Evolutionary conservation across 768 basidiomycete genomes (phyloP), one percentile per base, ranked within the genome.

Genomic region (Psilocybe azurescens): DNA sequence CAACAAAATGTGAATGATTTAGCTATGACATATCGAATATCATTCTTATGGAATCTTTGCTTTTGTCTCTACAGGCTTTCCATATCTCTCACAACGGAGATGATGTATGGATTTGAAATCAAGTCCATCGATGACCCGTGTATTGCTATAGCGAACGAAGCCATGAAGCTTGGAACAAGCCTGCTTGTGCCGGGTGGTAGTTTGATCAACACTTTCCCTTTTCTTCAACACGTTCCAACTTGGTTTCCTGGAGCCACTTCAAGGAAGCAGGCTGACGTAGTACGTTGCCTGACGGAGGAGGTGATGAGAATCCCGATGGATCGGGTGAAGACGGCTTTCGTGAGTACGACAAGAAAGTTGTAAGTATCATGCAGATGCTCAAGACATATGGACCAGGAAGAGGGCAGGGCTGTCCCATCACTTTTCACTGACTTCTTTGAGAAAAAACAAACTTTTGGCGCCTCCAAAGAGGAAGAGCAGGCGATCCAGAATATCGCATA

Each of bases 81-180:
- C 5, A 64, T 66, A 32, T 65, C 67, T 5, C 60, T 68, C 30
- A 39, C 65, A 3, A 46, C 67, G 41, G 36, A 49, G 7, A 61
- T 62, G 11, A 67, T 65, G 63, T 70, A 70, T 54, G 67, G 69
- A 3, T 63, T 64, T 50, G 59, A 66, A 8, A 52, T 64, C 2
- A 38, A 33, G 13, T 62, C 63, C 3, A 50, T 61, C 2, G 57
- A 69, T 11, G 64, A 68, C 32, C 65, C 55, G 9, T 60, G 55
- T 16, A 50, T 70, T 14, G 51, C 68, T 3, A 64, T 76, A 6
- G 77, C 75, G 3, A 74, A 81, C 36, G 61, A 70, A 16, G 70
- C 73, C 13, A 62, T 72, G n/a, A 53, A 68, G 6, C 59, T 71
- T 56, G 46, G 74, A 57, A 36, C 58, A 57, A 24, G 67, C 60